These are phyloP conservation scores for Proliferodiscus dingleyae DNA, from an alignment of 2,329 filamentous ascomycete species.

Conservation along the genomic window DNA sequence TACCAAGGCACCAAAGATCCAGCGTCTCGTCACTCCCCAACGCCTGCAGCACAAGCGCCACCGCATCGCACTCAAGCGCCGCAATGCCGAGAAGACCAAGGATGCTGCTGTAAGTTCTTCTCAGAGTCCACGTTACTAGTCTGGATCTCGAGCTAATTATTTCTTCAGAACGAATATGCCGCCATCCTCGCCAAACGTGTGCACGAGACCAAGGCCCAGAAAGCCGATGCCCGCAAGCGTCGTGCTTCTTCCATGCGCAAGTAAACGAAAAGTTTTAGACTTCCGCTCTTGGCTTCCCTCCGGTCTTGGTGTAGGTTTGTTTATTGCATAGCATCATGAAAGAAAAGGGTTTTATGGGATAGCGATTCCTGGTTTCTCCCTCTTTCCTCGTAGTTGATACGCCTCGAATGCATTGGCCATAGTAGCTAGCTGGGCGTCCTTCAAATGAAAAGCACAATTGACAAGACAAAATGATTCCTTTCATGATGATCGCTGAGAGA, in stretches of 20 bases:
- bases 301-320: constrained; percentile 13
- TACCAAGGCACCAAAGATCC: constrained; percentile 99
- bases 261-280: no score
- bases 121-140: not conserved
- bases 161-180: constrained; percentile 86
- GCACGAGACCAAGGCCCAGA: constrained; percentile 88
- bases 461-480: not conserved
- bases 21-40: constrained; percentile 98
- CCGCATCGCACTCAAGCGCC: constrained; percentile 95
- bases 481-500: no score
- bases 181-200: constrained; percentile 96
- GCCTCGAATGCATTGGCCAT: not conserved
- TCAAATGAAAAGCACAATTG: not conserved
- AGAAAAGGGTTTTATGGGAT: constrained; percentile 3
- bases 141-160: constrained; percentile 34
- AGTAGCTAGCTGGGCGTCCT: not conserved
- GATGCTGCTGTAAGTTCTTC: constrained; percentile 83
- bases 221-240: constrained; percentile 93
- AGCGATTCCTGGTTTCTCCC: not conserved
- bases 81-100: constrained; percentile 94
- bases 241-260: constrained; percentile 93
- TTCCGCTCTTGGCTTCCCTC: constrained; percentile 11
- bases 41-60: constrained; percentile 99
- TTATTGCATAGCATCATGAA: constrained; percentile 7
- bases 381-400: not conserved